Evolutionary conservation across 164 flowering plant species (phyloP).

Genomic region (Vitis rupestris): DNA sequence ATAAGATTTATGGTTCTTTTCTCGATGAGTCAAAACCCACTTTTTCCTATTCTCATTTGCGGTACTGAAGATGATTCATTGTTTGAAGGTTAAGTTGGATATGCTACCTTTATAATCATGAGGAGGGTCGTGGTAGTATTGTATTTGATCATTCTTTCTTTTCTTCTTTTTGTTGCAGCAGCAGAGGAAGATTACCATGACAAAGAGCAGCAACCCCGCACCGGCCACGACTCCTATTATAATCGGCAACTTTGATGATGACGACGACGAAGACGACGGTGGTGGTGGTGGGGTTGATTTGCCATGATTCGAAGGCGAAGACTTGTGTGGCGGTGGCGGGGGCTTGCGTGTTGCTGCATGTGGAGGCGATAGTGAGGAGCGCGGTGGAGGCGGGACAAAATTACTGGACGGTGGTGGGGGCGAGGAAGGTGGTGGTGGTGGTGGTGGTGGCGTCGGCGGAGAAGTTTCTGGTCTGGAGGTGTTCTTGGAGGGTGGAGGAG

Average conservation of each 20-base stretch:
- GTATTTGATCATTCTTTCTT: constrained; percentile 35
- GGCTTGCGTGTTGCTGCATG: background rate
- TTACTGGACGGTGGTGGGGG: constrained; percentile 4
- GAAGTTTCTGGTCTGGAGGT: background rate
- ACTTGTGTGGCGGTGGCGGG: constrained; percentile 2
- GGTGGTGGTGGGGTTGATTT: constrained; percentile 4
- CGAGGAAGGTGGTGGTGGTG: constrained; percentile 13
- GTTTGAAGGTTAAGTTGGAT: too few relatives aligned
- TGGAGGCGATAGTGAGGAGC: too few relatives aligned
- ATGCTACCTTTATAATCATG: constrained; percentile 4
- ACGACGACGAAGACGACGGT: constrained; percentile 9
- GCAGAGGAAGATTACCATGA: constrained; percentile 24
- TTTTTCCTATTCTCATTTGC: too few relatives aligned
- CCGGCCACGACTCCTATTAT: constrained; percentile 44
- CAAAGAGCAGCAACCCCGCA: constrained; percentile 31
- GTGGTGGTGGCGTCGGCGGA: constrained; percentile 19
- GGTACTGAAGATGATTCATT: too few relatives aligned
- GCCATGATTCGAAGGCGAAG: constrained; percentile 2
- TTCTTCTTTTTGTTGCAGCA: constrained; percentile 38
- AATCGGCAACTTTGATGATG: constrained; percentile 21
- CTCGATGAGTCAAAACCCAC: too few relatives aligned
- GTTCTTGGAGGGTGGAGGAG: constrained; percentile 5
- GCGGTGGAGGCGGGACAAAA: constrained; percentile 4
- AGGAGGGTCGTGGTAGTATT: constrained; percentile 32
- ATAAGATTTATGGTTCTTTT: too few relatives aligned